Base-by-base conservation (phyloP, 257 asterid genomes). In the Eucommia ulmoides region DNA sequence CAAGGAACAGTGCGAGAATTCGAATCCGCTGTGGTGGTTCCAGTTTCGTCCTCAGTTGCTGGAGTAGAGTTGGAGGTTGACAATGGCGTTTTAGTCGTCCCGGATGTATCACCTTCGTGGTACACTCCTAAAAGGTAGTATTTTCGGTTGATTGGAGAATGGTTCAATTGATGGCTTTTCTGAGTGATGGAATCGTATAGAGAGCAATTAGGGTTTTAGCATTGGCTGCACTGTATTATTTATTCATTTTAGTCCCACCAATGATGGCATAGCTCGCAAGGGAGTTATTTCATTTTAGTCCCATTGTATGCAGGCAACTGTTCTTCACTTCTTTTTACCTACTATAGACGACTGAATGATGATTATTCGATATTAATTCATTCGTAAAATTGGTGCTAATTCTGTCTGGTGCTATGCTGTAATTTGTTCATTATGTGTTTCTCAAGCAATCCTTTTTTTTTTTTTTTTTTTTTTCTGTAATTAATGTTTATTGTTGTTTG, bases 71-170 rank as follows among this genome's bases (percentile, higher is more conserved):
- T 59, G 65, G 44, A 65, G 46, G 64, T 76, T 70, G 77, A 71
- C 80, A 10, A 51, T 51, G 66, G 66, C 65, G 52, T 52, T 63
- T 62, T 23, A 72, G 5, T 20, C 63, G 51, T 12, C 71, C 49
- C 58, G 44, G 54, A 50, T 51, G 12, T 68, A 6, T 59, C 65
- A n/a, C 76, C 78, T 59, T 77, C 86, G 38, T 77, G 92, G 86
- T 73, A 75, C 60, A 78, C 93, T 41, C 74, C 84, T 10, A 75
- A 78, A 68, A 78, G 82, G 93, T 81, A 20, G 42, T 3, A 2
- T 52, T 18, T 33, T 50, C 46, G 51, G 19, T 58, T 47, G 1
- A 2, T 53, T 55, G 19, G 20, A 42, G 19, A 42, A 16, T 15
- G 7, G 19, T 42, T 19, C 2, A 6, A 6, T 42, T 15, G n/a